phyloP scores from a whole-genome alignment of 805 yeast species.

The Ogataea siamensis region DNA sequence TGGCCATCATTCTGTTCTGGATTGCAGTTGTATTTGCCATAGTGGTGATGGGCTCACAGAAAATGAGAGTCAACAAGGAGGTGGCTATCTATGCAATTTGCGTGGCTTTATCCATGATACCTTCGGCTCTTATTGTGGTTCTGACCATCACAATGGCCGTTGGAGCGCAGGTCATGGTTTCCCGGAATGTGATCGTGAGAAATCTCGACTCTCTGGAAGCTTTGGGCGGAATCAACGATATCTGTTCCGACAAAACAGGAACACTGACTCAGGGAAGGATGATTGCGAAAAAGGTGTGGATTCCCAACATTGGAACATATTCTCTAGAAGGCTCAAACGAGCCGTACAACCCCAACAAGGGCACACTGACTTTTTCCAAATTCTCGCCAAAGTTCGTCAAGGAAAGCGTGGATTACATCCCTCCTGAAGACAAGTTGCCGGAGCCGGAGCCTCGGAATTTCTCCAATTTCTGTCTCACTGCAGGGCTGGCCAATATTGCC shows the following conservation, averaged over 20 bases:
- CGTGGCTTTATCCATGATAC: conserved; percentile 40
- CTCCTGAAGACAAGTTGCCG: neutral
- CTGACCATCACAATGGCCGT: conserved; percentile 46
- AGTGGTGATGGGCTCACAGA: conserved; percentile 30
- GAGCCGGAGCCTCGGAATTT: neutral
- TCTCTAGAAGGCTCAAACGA: neutral
- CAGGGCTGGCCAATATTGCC: neutral
- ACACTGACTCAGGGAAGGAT: conserved; percentile 61
- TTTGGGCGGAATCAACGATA: conserved; percentile 54
- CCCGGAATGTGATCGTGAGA: conserved; percentile 35
- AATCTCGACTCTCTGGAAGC: conserved; percentile 49
- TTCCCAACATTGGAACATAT: neutral
- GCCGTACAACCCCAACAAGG: neutral
- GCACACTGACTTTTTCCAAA: neutral
- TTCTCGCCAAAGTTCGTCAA: neutral
- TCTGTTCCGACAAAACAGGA: conserved; percentile 78
- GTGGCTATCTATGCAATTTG: conserved; percentile 39
- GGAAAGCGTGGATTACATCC: neutral
- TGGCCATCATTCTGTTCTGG: neutral
- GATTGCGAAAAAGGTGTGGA: conserved; percentile 34
- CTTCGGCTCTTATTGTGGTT: conserved; percentile 41
- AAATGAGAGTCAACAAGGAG: conserved; percentile 41
- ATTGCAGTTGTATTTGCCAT: conserved; percentile 1
- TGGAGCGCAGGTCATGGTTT: conserved; percentile 39
- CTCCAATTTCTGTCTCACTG: neutral